Evolutionary conservation across 345 rosid genomes (phyloP).

Genomic region (Eucalyptus tenuipes): DNA sequence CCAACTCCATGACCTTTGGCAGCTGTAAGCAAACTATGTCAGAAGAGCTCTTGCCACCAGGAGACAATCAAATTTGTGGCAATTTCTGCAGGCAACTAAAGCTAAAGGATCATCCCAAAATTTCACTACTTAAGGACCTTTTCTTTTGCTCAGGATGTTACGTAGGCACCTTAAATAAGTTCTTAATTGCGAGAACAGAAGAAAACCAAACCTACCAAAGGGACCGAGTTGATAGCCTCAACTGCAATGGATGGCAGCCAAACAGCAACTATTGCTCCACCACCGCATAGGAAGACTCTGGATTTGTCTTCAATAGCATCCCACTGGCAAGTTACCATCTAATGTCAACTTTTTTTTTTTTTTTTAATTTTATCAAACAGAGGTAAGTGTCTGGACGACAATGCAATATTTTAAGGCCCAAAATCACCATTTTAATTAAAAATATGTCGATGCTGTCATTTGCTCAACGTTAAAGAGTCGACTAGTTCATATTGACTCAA

Average conservation of each 20-base stretch:
- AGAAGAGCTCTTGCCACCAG: background rate
- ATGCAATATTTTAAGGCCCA: background rate
- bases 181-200: background rate
- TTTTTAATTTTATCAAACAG: background rate
- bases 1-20: conserved; percentile 83
- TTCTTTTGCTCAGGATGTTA: background rate
- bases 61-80: background rate
- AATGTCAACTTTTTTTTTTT: background rate
- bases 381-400: background rate
- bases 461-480: background rate
- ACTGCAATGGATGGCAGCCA: conserved; percentile 20
- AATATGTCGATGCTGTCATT: background rate
- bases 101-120: background rate
- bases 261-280: conserved; percentile 27
- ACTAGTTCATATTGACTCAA: background rate
- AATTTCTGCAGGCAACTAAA: background rate
- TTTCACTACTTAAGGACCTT: background rate
- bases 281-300: conserved; percentile 19
- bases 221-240: conserved; percentile 28
- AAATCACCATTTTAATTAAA: background rate
- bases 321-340: conserved; percentile 32
- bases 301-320: conserved; percentile 33
- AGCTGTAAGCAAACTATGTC: conserved; percentile 20
- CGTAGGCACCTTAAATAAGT: background rate
- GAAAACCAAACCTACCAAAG: conserved; percentile 15